Conservation (phyloP, 768 basidiomycete genomes). For the Suillus luteus region DNA sequence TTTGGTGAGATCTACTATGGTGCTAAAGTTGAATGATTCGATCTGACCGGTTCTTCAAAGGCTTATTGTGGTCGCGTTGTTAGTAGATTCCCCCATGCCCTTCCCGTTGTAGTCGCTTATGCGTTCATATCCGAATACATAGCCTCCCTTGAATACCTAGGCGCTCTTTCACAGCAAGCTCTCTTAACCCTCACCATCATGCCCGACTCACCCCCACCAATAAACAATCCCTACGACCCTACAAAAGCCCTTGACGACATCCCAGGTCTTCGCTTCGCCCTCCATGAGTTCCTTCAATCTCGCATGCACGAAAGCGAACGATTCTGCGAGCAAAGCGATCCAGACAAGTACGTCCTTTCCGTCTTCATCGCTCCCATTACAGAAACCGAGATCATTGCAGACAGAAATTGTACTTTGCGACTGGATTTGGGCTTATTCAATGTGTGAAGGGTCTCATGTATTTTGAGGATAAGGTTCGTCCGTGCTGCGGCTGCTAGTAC, state of each 20-base stretch:
- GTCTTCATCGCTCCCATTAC: constrained; percentile 12
- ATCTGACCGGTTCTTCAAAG: constrained; percentile 42
- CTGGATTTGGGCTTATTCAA: constrained; percentile 87
- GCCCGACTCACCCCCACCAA: constrained; percentile 23
- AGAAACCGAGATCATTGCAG: constrained; percentile 33
- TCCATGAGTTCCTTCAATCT: constrained; percentile 78
- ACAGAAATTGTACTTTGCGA: constrained; percentile 81
- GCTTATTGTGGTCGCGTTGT: constrained; percentile 85
- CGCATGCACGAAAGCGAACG: constrained; percentile 89
- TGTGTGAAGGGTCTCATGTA: constrained; percentile 92
- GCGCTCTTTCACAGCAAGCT: neutral
- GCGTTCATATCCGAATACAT: neutral
- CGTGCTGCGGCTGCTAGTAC: neutral
- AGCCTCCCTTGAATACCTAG: neutral
- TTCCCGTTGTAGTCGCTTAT: no score
- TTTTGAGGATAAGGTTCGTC: constrained; percentile 77
- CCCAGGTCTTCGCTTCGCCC: constrained; percentile 60
- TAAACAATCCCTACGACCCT: constrained; percentile 49
- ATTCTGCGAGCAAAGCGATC: constrained; percentile 63
- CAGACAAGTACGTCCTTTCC: constrained; percentile 52
- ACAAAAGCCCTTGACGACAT: constrained; percentile 60
- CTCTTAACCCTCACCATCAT: constrained; percentile 16
- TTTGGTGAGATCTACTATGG: constrained; percentile 50
- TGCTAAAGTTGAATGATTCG: neutral
- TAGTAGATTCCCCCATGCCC: no score